Evolutionary conservation across 2,329 filamentous ascomycete genomes (phyloP).

Genomic region (Ophiosphaerella herpotricha): DNA sequence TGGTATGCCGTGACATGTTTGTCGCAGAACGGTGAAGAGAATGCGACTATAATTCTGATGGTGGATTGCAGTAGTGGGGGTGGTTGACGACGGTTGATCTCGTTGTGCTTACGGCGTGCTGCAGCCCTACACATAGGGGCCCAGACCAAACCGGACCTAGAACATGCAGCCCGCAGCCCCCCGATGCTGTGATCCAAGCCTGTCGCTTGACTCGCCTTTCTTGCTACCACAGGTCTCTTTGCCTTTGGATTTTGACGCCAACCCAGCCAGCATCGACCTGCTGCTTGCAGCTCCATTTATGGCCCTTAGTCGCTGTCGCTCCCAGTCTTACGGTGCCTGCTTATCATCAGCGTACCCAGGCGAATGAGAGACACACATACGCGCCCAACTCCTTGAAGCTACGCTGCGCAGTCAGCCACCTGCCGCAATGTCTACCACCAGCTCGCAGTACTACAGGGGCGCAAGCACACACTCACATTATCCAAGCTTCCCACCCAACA

Average conservation of each 20-base stretch:
- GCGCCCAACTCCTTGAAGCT: conserved; percentile 23
- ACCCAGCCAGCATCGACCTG: conserved; percentile 20
- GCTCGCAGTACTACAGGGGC: conserved; percentile 37
- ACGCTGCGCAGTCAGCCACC: conserved; percentile 34
- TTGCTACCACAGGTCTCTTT: conserved; percentile 25
- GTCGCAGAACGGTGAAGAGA: conserved; percentile 1
- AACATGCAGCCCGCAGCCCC: conserved; percentile 18
- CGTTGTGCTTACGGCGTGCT: conserved; percentile 22
- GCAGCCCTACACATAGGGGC: conserved; percentile 20
- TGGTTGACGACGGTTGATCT: background rate
- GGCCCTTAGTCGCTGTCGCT: conserved; percentile 24
- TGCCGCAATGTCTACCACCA: conserved; percentile 37
- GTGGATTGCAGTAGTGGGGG: background rate
- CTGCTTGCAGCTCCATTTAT: conserved; percentile 22
- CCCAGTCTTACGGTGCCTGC: conserved; percentile 22
- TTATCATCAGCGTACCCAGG: conserved; percentile 9
- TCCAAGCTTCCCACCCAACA: conserved; percentile 23
- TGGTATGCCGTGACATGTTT: background rate
- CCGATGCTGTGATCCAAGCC: conserved; percentile 20
- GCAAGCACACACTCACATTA: conserved; percentile 34
- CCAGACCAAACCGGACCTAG: conserved; percentile 21
- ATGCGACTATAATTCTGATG: background rate
- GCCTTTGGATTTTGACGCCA: conserved; percentile 8
- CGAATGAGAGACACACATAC: conserved; percentile 24
- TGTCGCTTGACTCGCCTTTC: conserved; percentile 28